Percentiles rank a stretch among this genome's conserved stretches.
These are phyloP conservation scores for Spergularia bocconei DNA, from an alignment of 148 eudicot species.

Conservation along the genomic window DNA sequence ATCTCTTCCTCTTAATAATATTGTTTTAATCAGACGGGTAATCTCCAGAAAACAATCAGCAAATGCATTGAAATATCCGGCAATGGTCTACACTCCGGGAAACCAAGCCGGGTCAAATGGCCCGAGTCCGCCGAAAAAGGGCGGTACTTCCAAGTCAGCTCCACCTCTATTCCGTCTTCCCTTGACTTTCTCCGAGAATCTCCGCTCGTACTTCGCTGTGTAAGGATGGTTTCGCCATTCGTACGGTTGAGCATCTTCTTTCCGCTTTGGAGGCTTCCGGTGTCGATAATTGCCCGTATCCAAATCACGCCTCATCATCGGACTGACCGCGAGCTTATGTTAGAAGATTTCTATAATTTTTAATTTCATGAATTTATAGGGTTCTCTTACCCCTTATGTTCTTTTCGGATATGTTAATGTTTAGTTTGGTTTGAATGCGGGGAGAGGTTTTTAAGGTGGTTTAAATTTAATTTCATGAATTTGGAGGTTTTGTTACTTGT, in stretches of 20 bases:
- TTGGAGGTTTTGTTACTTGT: background rate
- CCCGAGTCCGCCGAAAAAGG: constrained; percentile 72
- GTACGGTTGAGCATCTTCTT: constrained; percentile 85
- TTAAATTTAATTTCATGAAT: too few relatives aligned
- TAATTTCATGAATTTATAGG: background rate
- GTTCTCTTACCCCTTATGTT: too few relatives aligned
- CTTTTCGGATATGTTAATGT: background rate
- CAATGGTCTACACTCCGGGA: constrained; percentile 66
- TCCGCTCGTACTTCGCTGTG: constrained; percentile 66
- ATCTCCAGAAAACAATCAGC: constrained; percentile 67
- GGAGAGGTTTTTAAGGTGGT: too few relatives aligned
- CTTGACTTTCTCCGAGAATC: constrained; percentile 45
- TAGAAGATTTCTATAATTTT: background rate
- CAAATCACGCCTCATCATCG: constrained; percentile 31
- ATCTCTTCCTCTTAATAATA: too few relatives aligned
- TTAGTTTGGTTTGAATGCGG: background rate
- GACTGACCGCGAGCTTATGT: constrained; percentile 18
- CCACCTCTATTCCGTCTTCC: constrained; percentile 50
- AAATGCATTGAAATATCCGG: constrained; percentile 56
- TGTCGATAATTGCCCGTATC: constrained; percentile 80
- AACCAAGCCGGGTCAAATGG: constrained; percentile 38
- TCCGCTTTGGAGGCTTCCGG: constrained; percentile 85
- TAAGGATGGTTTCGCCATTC: constrained; percentile 48
- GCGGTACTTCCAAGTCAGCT: constrained; percentile 50
- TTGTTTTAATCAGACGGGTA: constrained; percentile 44